Percentiles rank a stretch among this genome's conserved stretches.
Evolutionary conservation across 1,284 basidiomycete species (phyloP).

Genomic region (Xerocomus amazonicus): DNA sequence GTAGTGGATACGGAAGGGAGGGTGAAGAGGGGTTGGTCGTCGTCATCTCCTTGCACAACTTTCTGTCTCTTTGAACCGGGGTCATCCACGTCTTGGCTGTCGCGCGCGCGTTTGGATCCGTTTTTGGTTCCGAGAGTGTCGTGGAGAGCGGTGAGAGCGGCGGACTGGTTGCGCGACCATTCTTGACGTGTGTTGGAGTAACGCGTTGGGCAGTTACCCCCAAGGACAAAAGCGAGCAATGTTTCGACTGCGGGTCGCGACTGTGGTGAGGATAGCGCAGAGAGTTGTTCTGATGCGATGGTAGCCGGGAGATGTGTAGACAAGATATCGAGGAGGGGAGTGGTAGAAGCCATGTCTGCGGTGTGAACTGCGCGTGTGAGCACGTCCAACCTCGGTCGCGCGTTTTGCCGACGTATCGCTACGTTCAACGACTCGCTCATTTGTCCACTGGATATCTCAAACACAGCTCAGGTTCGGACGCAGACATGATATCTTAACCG

Average conservation of each 20-base stretch:
- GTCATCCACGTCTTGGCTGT: constrained; percentile 11
- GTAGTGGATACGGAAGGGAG: constrained; percentile 58
- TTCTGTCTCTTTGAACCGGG: constrained; percentile 23
- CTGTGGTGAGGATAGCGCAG: constrained; percentile 4
- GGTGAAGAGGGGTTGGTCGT: constrained; percentile 47
- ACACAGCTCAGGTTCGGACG: too few species aligned
- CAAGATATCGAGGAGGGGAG: constrained; percentile 27
- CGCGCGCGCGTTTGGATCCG: constrained; percentile 22
- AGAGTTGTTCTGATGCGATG: constrained; percentile 8
- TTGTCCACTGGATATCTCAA: too few species aligned
- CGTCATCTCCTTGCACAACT: constrained; percentile 18
- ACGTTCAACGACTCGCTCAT: too few species aligned
- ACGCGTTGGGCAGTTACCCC: constrained; percentile 26
- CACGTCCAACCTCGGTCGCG: neutral
- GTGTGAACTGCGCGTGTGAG: neutral
- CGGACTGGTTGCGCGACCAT: constrained; percentile 25
- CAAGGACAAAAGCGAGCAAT: constrained; percentile 30
- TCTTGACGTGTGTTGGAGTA: constrained; percentile 12
- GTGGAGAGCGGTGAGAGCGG: constrained; percentile 23
- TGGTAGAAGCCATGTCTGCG: constrained; percentile 16
- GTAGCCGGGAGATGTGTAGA: constrained; percentile 17
- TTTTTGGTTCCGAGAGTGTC: constrained; percentile 7
- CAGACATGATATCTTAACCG: too few species aligned
- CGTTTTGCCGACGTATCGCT: neutral
- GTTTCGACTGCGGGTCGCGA: constrained; percentile 17